Evolutionary conservation across 495 filamentous ascomycete species (phyloP), one percentile per base, ranked within the genome.

Genomic region (Penicillium subrubescens): DNA sequence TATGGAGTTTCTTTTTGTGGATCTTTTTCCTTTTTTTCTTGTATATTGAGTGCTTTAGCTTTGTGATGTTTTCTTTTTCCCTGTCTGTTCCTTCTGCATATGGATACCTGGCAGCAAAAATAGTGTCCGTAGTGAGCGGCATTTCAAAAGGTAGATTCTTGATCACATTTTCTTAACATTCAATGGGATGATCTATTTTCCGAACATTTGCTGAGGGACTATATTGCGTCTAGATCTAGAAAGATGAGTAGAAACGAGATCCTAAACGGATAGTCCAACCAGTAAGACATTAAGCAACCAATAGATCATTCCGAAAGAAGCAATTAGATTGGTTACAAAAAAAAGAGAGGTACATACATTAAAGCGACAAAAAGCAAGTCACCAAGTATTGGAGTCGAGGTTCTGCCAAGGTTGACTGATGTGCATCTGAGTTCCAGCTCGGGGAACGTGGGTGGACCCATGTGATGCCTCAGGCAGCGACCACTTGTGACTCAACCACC

Each of bases 401-500:
- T 23, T 10, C 19, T 25, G 19, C 21, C n/a, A 46, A 41, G 37
- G 37, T 41, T 41, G 37, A 41, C 6, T 27, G 17, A 6, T 19
- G 17, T 44, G 17, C 41, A 3, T 41, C 37, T 3, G 7, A 7
- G 31, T 11, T 15, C 0, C 37, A 41, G 12, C 12, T 2, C 12
- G 1, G 15, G 15, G 3, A 25, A 48, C 23, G 21, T 19, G 54
- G 29, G 46, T 29, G 27, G 35, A 17, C 35, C 60, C 67, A 66
- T 57, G 64, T 67, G 68, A 58, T 70, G 65, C 68, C 65, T 70
- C 58, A 70, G 67, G 65, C 68, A 59, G 29, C 31, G n/a, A n/a
- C 31, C 56, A 27, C 56, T 58, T 27, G 65, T 70, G 68, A 70
- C 62, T 70, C 68, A 70, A 56, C 35, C 50, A n/a, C 39, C 39